Evolutionary conservation across 441 rosid genomes (phyloP), one percentile per base, ranked within the genome.

Genomic region (Populus hybrid): DNA sequence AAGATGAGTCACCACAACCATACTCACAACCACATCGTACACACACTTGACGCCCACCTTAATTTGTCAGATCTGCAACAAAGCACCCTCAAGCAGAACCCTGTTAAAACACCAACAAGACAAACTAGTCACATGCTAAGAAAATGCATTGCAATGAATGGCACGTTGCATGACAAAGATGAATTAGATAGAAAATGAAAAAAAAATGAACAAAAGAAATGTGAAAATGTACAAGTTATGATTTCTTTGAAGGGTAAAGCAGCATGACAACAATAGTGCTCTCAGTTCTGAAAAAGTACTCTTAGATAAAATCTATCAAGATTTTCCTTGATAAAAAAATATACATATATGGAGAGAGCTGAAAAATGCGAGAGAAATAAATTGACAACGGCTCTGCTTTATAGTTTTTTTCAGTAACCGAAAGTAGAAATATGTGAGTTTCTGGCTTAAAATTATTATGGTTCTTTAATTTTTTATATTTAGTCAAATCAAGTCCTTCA

Each of bases 381-480:
- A 54, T 10, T 8, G 59, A 28, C 61, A 78, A 78, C 81, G 74
- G 74, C 70, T 73, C 73, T 35, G 21, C 65, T 10, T 63, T 16
- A 28, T 21, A 70, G 63, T 14, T 24, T 14, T 54, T 18, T 71
- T 10, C 10, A 54, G 46, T 63, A 65, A 69, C 69, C 7, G 59
- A 76, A 64, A 64, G 40, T n/a, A 10, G 63, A 8, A 65, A 20
- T 8, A n/a, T 0, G 24, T 18, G 71, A 2, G 40, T 24, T 21
- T 65, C 12, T 46, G 57, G 57, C 20, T 46, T 46, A 14, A 7
- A 68, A 32, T 18, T 34, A 68, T 23, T 23, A 63, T 63, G 10
- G 66, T 10, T 24, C 28, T 23, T 21, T 9, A 21, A 3, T 5
- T 63, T 57, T 10, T 63, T 63, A 23, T 63, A 21, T 10, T 23